Conservation (phyloP, 306 rosid species). For the Lathyrus tuberosus region DNA sequence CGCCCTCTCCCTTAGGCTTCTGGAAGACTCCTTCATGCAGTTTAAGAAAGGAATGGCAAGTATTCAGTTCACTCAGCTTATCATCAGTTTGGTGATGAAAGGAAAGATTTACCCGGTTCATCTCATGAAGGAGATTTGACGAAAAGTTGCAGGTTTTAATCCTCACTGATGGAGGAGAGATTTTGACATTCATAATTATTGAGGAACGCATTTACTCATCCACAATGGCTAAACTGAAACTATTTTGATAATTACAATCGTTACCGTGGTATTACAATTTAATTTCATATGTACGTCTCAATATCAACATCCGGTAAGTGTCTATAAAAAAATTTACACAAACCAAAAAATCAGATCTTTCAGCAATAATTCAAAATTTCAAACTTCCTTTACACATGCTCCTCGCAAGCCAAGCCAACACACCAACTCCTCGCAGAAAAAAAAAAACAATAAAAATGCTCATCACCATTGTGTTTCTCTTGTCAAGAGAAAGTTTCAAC, state of each 20-base stretch:
- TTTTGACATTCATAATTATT: background rate
- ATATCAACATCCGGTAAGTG: slow-evolving; percentile 17
- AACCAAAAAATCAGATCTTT: slow-evolving; percentile 36
- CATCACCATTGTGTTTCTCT: slow-evolving; percentile 20
- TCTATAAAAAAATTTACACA: slow-evolving; percentile 41
- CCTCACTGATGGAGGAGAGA: background rate
- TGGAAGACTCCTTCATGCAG: no score
- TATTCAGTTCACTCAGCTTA: no score
- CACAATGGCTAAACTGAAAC: slow-evolving; percentile 22
- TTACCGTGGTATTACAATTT: slow-evolving; percentile 25
- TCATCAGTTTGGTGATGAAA: no score
- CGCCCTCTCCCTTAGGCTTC: no score
- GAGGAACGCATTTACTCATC: background rate
- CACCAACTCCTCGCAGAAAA: slow-evolving; percentile 34
- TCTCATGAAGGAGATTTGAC: no score
- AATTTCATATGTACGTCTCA: slow-evolving; percentile 47
- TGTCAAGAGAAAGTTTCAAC: background rate
- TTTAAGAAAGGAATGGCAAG: no score
- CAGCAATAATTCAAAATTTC: slow-evolving; percentile 40
- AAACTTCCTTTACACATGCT: slow-evolving; percentile 36
- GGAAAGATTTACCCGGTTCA: no score
- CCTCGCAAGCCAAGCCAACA: slow-evolving; percentile 38
- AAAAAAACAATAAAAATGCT: background rate
- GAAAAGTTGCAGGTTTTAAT: no score
- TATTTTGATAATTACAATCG: slow-evolving; percentile 34